Percentiles rank a stretch among this genome's conserved stretches.
These are phyloP conservation scores for Parathielavia appendiculata DNA, from an alignment of 495 filamentous ascomycete genomes.

Conservation along the genomic window DNA sequence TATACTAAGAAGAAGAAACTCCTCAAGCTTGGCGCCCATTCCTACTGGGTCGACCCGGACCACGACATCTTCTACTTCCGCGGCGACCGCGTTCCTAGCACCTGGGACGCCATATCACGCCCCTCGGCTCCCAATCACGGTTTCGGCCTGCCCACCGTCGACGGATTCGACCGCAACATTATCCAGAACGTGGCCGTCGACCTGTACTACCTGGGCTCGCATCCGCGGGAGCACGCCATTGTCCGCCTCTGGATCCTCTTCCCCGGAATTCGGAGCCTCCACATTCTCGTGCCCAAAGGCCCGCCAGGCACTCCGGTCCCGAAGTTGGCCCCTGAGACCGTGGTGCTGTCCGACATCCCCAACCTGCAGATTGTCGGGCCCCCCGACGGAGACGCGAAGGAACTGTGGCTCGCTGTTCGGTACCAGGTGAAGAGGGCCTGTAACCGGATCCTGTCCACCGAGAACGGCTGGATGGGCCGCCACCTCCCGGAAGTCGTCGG, in stretches of 20 bases:
- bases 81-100: slow-evolving; percentile 1
- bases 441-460: not conserved
- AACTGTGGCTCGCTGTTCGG: slow-evolving; percentile 19
- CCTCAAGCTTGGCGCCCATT: not conserved
- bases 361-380: slow-evolving; percentile 8
- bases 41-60: slow-evolving; percentile 14
- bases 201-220: slow-evolving; percentile 14
- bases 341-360: slow-evolving; percentile 9
- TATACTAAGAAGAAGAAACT: slow-evolving; percentile 7
- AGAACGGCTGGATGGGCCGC: slow-evolving; percentile 6
- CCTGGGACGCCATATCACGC: not conserved
- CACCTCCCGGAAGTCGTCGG: not conserved
- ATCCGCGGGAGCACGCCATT: slow-evolving; percentile 9
- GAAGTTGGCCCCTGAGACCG: slow-evolving; percentile 2
- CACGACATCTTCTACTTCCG: slow-evolving; percentile 23
- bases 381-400: slow-evolving; percentile 3
- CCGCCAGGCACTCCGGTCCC: slow-evolving; percentile 3
- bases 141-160: not conserved
- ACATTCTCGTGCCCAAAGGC: slow-evolving; percentile 19
- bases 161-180: not conserved
- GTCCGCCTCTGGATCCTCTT: slow-evolving; percentile 18
- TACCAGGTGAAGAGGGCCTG: slow-evolving; percentile 17
- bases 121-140: not conserved
- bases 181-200: slow-evolving; percentile 20
- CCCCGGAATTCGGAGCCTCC: slow-evolving; percentile 10